Percentiles rank a stretch among this genome's conserved stretches.
These are phyloP conservation scores for Rhizopogon vesiculosus DNA, from an alignment of 768 basidiomycete species.

Conservation along the genomic window DNA sequence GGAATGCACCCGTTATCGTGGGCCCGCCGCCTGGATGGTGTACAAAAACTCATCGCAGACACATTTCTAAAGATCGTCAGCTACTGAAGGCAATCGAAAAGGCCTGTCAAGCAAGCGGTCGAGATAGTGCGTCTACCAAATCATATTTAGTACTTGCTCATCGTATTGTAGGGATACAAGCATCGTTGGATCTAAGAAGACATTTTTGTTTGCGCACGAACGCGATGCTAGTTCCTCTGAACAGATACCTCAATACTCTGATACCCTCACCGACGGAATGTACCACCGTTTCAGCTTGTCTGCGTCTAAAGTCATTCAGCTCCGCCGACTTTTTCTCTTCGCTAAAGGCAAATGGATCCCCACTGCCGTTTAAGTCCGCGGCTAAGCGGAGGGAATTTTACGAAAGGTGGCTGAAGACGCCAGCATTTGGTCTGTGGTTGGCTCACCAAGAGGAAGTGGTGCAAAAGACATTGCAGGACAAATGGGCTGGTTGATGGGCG, in stretches of 20 bases:
- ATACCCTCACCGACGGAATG: conserved; percentile 65
- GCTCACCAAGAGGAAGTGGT: conserved; percentile 73
- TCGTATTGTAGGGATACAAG: conserved; percentile 45
- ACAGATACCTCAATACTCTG: conserved; percentile 86
- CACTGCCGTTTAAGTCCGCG: conserved; percentile 70
- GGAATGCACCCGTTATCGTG: conserved; percentile 12
- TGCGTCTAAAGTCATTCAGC: conserved; percentile 68
- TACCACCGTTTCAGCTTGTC: conserved; percentile 19
- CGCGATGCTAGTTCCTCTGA: conserved; percentile 81
- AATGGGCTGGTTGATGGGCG: not conserved
- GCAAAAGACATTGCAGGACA: conserved; percentile 42
- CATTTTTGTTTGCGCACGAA: conserved; percentile 87
- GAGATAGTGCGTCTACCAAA: conserved; percentile 41
- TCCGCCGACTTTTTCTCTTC: conserved; percentile 65
- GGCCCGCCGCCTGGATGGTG: conserved; percentile 73
- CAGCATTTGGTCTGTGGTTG: conserved; percentile 78
- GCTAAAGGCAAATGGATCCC: conserved; percentile 62
- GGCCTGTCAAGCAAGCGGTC: conserved; percentile 45
- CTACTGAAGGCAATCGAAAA: conserved; percentile 71
- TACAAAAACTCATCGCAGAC: conserved; percentile 73
- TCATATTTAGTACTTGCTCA: not conserved
- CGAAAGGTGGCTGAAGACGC: conserved; percentile 68
- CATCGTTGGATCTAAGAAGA: conserved; percentile 62
- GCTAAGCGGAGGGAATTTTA: conserved; percentile 71
- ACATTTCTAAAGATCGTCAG: conserved; percentile 78